Percentiles rank a stretch among this genome's conserved stretches.
Conservation (phyloP, 1,284 basidiomycete genomes). For the Austroboletus rostrupii region DNA sequence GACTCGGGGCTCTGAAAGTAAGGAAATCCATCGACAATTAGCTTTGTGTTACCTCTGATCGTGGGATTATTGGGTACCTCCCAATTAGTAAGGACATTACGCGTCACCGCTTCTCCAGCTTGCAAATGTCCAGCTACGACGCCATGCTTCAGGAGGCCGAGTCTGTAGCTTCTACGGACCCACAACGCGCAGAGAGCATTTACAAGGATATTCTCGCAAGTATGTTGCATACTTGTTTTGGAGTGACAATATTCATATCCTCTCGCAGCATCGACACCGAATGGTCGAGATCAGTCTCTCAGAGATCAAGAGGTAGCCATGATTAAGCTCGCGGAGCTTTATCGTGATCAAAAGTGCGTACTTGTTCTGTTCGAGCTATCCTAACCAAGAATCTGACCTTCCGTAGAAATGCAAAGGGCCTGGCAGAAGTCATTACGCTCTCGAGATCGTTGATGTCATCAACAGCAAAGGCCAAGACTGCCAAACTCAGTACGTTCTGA, state of each 20-base stretch:
- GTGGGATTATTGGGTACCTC: no score
- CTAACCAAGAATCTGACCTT: background rate
- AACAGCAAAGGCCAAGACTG: conserved; percentile 97
- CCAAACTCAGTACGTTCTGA: conserved; percentile 79
- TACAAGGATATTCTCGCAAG: conserved; percentile 65
- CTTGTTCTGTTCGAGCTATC: background rate
- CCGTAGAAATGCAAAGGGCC: conserved; percentile 74
- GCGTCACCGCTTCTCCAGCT: no score
- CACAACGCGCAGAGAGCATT: conserved; percentile 55
- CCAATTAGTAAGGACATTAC: no score
- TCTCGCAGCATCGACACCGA: conserved; percentile 23
- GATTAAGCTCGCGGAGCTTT: conserved; percentile 83
- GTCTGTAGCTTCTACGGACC: conserved; percentile 37
- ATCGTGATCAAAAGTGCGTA: conserved; percentile 80
- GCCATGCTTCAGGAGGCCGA: conserved; percentile 53
- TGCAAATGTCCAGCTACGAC: conserved; percentile 38
- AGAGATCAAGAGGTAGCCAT: conserved; percentile 86
- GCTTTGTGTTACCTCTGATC: no score
- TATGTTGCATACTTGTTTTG: no score
- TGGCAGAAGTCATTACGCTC: conserved; percentile 84
- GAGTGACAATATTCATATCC: background rate
- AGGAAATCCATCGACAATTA: no score
- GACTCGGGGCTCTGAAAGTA: no score
- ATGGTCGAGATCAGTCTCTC: conserved; percentile 51
- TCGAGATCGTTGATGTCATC: conserved; percentile 91